Base-by-base conservation (phyloP, 768 basidiomycete species). In the Pisolithus microcarpus region DNA sequence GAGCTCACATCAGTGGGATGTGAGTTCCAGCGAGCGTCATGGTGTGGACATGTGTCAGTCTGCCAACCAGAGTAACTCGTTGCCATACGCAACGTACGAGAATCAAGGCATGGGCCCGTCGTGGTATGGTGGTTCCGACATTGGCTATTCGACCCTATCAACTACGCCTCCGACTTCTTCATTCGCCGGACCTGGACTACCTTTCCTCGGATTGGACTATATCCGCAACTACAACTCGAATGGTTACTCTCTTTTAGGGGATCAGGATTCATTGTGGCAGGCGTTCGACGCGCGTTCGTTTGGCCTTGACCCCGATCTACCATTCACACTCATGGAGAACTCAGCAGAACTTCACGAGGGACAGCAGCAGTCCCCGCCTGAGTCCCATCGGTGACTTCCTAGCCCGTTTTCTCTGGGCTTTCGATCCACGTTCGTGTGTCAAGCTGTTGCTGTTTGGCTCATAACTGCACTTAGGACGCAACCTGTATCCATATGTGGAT, bases 171-270 rank as follows among this genome's bases (percentile, higher is more conserved):
- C 83, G 11, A 77, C 75, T 5, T 66, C 84, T n/a, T 73, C 76
- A 4, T 89, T 89, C 63, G 72, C 82, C 54, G 80, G 80, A 8
- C 74, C 82, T 21, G 87, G 87, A 37, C 72, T 91, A n/a, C 90
- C 88, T 1, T 92, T 91, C 73, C 77, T 81, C 28, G 90, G 88
- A 9, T 73, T 91, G 30, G 90, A 92, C 58, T 92, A 80, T 59
- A 84, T 92, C 60, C 80, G 85, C 58, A 90, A 88, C 60, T 90
- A 85, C 62, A 75, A 73, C 57, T 75, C 80, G 46, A 75, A 76
- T 5, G 65, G 69, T 38, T 67, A 65, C 54, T 56, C 69, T 16
- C 49, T 55, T 38, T 52, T 50, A n/a, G 49, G 56, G 37, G 74
- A 75, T 38, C 70, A 70, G 56, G 76, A 77, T 45, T 62, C 64